Conservation (phyloP, 2,329 filamentous ascomycete species). For the Trichoderma hamatum region DNA sequence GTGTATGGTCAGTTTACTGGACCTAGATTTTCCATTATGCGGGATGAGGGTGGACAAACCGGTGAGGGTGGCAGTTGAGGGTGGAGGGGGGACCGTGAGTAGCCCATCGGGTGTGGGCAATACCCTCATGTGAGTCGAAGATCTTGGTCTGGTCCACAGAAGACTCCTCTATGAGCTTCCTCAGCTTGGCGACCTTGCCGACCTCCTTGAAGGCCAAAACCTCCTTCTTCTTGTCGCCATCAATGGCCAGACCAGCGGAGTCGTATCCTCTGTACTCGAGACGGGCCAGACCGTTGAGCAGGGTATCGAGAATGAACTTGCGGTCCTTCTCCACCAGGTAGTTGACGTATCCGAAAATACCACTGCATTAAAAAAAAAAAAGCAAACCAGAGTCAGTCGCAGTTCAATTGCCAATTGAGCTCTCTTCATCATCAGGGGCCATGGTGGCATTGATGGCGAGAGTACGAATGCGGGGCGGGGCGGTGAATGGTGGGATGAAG, state of each 20-base stretch:
- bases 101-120: constrained; percentile 98
- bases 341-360: constrained; percentile 98
- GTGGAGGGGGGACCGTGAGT: constrained; percentile 95
- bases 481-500: constrained; percentile 28
- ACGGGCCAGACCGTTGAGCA: constrained; percentile 92
- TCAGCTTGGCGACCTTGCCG: constrained; percentile 97
- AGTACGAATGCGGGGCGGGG: constrained; percentile 20
- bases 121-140: constrained; percentile 97
- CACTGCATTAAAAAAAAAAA: constrained; percentile 55
- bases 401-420: constrained; percentile 23
- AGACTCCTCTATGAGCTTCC: constrained; percentile 83
- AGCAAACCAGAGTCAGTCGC: constrained; percentile 35
- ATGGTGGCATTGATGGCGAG: background rate
- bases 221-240: constrained; percentile 99
- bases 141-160: constrained; percentile 86
- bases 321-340: constrained; percentile 99
- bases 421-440: background rate
- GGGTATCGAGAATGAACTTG: constrained; percentile 91
- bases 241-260: constrained; percentile 91
- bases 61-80: constrained; percentile 96
- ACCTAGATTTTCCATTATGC: background rate
- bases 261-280: constrained; percentile 99
- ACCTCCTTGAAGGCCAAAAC: constrained; percentile 98
- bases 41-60: constrained; percentile 57
- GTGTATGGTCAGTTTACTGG: constrained; percentile 17